Base-by-base conservation (phyloP, 2,329 filamentous ascomycete genomes). In the Aspergillus cejpii region DNA sequence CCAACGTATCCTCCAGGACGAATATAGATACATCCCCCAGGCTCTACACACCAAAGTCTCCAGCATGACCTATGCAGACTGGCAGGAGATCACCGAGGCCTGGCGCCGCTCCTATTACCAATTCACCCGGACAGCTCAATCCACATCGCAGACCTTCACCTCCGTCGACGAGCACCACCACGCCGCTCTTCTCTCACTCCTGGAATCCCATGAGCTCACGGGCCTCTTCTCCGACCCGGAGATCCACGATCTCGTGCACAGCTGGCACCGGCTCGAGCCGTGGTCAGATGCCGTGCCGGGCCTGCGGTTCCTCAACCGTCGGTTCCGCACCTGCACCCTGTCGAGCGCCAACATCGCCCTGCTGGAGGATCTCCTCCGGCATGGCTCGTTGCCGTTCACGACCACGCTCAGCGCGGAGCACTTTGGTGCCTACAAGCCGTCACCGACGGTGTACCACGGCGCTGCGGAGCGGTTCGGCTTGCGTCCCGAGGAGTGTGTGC, bases 401-500 rank as follows among this genome's bases (percentile, higher is more conserved):
- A 67, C 73, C 43, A 56, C 89, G 29, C 70, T 84, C 47, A 85
- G 80, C 6, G 79, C 81, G 0, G 85, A 85, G 64, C 76, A 83
- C 51, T 91, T 90, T 59, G 69, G 73, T 36, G 80, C 79, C 0
- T 92, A 91, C 64, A 92, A 92, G 70, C 86, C 86, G 1, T 74
- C 78, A 48, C 76, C 78, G 6, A 70, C 64, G 41, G 81, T 83
- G 1, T 92, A 92, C 59, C 72, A 77, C 1, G 85, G 86, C 3
- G 85, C 83, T 0, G 84, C 74, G 2, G 64, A 71, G 45, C 72
- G 70, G 52, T 65, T 90, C 41, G 78, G 75, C 0, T 49, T 81
- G 33, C 55, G 75, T 48, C 76, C 81, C 0, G 61, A 62, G 2
- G 74, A 89, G 58, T 83, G 87, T 45, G 84, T 80, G 15, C 80